These are phyloP conservation scores for Lachnellula willkommii DNA, from an alignment of 2,329 filamentous ascomycete genomes.

Conservation along the genomic window DNA sequence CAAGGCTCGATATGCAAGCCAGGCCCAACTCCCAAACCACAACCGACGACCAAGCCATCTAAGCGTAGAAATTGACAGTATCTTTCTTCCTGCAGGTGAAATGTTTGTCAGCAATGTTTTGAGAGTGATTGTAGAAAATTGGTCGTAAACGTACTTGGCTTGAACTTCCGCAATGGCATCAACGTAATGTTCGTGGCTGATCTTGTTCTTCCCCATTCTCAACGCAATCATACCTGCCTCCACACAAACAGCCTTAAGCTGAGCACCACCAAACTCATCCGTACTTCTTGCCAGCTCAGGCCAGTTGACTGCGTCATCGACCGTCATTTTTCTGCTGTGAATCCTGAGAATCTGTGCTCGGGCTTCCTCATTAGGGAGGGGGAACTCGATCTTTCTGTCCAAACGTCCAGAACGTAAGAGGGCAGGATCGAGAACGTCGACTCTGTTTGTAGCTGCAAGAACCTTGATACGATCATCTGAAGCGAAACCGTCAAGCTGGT, in stretches of 20 bases:
- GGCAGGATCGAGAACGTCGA: conserved; percentile 89
- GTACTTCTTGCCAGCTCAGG: conserved; percentile 90
- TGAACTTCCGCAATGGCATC: conserved; percentile 97
- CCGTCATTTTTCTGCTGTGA: conserved; percentile 96
- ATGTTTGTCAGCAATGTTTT: not conserved
- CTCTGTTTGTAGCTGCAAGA: conserved; percentile 86
- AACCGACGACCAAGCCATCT: conserved; percentile 10
- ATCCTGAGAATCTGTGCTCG: conserved; percentile 96
- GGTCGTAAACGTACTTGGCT: conserved; percentile 36
- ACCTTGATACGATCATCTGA: conserved; percentile 97
- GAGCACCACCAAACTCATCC: conserved; percentile 95
- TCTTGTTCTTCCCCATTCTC: conserved; percentile 89
- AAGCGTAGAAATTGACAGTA: conserved; percentile 30
- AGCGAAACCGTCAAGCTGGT: conserved; percentile 96
- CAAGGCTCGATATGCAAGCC: conserved; percentile 23
- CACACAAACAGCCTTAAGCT: conserved; percentile 97
- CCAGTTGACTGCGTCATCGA: conserved; percentile 93
- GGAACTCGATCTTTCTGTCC: conserved; percentile 97
- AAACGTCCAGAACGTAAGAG: conserved; percentile 86
- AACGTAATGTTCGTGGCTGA: conserved; percentile 96
- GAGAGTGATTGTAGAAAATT: not conserved
- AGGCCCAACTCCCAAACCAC: conserved; percentile 23
- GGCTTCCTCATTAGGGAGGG: conserved; percentile 94
- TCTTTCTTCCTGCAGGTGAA: conserved; percentile 75
- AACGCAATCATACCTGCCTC: conserved; percentile 99